Conservation (phyloP, 306 rosid species). For the apple (Malus domestica) region DNA sequence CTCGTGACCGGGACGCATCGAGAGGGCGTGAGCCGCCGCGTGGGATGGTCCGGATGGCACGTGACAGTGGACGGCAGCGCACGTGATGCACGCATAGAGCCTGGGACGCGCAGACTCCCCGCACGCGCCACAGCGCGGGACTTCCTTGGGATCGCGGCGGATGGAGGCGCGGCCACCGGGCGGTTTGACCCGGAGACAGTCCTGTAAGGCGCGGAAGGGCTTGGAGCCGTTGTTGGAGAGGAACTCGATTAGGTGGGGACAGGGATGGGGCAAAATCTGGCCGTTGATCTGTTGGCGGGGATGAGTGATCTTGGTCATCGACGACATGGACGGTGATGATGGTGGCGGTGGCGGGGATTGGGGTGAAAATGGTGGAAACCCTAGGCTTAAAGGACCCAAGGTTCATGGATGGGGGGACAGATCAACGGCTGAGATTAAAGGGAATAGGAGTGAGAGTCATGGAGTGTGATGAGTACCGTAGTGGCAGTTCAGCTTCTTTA, state of each 20-base stretch:
- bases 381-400: slow-evolving; percentile 36
- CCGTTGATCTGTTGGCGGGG: slow-evolving; percentile 33
- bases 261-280: slow-evolving; percentile 52
- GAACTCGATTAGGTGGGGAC: slow-evolving; percentile 75
- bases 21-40: slow-evolving; percentile 61
- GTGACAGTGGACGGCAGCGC: slow-evolving; percentile 75
- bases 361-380: slow-evolving; percentile 29
- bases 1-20: slow-evolving; percentile 72
- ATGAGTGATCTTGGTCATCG: slow-evolving; percentile 45
- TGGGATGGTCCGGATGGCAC: slow-evolving; percentile 40
- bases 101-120: slow-evolving; percentile 43
- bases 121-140: slow-evolving; percentile 58
- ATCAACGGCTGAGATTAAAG: slow-evolving; percentile 53
- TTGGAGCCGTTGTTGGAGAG: slow-evolving; percentile 57
- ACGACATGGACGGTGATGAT: slow-evolving; percentile 49
- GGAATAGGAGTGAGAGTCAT: slow-evolving; percentile 27
- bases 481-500: neutral
- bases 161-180: slow-evolving; percentile 75
- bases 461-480: slow-evolving; percentile 21
- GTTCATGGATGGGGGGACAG: slow-evolving; percentile 30
- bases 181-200: slow-evolving; percentile 74
- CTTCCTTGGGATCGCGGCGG: slow-evolving; percentile 66
- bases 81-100: slow-evolving; percentile 65
- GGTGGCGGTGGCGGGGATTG: slow-evolving; percentile 24
- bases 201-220: slow-evolving; percentile 66